These are phyloP conservation scores for Endocarpon pusillum DNA, from an alignment of 495 filamentous ascomycete genomes.

Conservation along the genomic window DNA sequence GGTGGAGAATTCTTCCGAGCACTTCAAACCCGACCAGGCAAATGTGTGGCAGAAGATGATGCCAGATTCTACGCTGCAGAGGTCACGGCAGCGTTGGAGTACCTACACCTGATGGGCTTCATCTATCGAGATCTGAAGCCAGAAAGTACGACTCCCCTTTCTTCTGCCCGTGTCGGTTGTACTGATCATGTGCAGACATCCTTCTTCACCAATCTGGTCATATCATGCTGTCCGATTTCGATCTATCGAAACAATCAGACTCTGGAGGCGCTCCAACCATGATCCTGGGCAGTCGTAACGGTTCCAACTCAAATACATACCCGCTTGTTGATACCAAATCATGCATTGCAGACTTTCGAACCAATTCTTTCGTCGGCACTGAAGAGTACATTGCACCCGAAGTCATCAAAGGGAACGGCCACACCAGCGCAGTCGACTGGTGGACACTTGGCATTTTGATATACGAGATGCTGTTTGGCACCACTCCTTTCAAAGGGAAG, in stretches of 20 bases:
- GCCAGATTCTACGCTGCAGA: constrained; percentile 95
- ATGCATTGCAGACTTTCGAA: constrained; percentile 95
- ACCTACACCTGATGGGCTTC: constrained; percentile 97
- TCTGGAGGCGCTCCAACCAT: constrained; percentile 91
- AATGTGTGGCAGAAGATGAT: constrained; percentile 92
- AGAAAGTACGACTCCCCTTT: constrained; percentile 59
- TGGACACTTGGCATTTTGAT: constrained; percentile 96
- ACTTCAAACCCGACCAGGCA: constrained; percentile 88
- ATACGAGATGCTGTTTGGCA: constrained; percentile 98
- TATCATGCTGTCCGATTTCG: constrained; percentile 99
- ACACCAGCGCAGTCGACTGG: constrained; percentile 97
- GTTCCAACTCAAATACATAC: constrained; percentile 61
- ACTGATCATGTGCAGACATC: constrained; percentile 51
- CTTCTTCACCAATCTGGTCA: constrained; percentile 95
- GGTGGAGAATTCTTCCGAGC: constrained; percentile 97
- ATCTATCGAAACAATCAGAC: constrained; percentile 93
- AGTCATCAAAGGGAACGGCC: constrained; percentile 95
- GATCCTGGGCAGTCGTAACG: constrained; percentile 80
- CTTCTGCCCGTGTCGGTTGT: neutral
- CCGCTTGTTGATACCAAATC: constrained; percentile 97
- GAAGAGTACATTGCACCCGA: constrained; percentile 98
- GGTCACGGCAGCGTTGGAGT: constrained; percentile 93
- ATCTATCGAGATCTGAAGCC: constrained; percentile 97
- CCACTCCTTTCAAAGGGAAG: constrained; percentile 98
- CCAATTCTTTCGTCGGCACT: constrained; percentile 95